These are phyloP conservation scores for Salvia miltiorrhiza DNA, from an alignment of 257 asterid genomes.

Conservation along the genomic window DNA sequence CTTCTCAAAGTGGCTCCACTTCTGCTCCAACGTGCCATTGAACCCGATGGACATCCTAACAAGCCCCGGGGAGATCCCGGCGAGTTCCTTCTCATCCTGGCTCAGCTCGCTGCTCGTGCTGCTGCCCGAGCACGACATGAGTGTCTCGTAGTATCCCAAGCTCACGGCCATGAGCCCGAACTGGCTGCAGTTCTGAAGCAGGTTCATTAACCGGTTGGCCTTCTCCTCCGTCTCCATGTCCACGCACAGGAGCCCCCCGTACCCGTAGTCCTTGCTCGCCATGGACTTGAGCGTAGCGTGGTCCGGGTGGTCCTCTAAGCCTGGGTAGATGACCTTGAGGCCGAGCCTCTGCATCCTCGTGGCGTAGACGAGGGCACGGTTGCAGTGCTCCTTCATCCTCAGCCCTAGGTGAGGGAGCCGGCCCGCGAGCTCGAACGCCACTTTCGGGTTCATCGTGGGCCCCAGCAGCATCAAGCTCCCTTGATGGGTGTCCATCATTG, in stretches of 20 bases:
- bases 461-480: conserved; percentile 89
- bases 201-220: conserved; percentile 72
- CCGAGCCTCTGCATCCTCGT: conserved; percentile 68
- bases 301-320: conserved; percentile 75
- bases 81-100: conserved; percentile 59
- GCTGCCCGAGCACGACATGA: conserved; percentile 94
- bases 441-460: conserved; percentile 93
- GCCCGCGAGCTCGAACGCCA: conserved; percentile 79
- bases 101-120: conserved; percentile 92
- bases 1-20: conserved; percentile 85
- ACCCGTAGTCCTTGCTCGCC: conserved; percentile 67
- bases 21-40: conserved; percentile 78
- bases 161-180: conserved; percentile 95
- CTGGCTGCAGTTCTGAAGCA: conserved; percentile 62
- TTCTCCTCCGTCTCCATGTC: conserved; percentile 88
- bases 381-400: conserved; percentile 87
- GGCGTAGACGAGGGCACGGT: conserved; percentile 62
- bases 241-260: conserved; percentile 72
- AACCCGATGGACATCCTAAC: conserved; percentile 86
- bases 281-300: conserved; percentile 55
- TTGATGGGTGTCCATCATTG: conserved; percentile 94
- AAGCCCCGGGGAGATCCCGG: conserved; percentile 85
- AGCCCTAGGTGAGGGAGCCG: conserved; percentile 79
- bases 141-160: conserved; percentile 86
- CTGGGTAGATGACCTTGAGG: conserved; percentile 76